Conservation (phyloP, 495 filamentous ascomycete genomes). For the Neurospora africana region DNA sequence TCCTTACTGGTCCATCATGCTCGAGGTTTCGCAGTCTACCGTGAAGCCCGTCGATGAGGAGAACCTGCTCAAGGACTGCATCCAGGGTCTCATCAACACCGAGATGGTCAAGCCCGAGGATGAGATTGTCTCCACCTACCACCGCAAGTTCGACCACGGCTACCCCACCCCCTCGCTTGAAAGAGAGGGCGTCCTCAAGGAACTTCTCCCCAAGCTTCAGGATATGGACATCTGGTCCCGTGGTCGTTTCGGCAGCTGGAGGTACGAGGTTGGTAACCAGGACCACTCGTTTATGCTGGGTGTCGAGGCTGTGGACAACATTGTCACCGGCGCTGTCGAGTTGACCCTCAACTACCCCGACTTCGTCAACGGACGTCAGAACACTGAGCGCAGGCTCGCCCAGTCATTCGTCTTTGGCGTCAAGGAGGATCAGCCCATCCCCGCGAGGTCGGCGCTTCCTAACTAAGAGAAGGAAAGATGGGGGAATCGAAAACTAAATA, state of each 20-base stretch:
- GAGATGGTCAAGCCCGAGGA: constrained; percentile 83
- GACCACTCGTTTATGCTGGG: constrained; percentile 99
- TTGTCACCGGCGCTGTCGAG: constrained; percentile 89
- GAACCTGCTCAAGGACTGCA: constrained; percentile 77
- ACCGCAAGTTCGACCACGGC: constrained; percentile 97
- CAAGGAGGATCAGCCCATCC: constrained; percentile 18
- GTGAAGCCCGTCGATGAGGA: constrained; percentile 86
- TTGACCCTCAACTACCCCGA: constrained; percentile 98
- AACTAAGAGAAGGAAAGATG: constrained; percentile 1
- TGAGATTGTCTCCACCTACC: constrained; percentile 97
- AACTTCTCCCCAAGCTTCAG: constrained; percentile 88
- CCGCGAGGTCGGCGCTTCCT: constrained; percentile 13
- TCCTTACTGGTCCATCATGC: constrained; percentile 99
- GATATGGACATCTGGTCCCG: constrained; percentile 86
- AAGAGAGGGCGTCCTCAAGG: constrained; percentile 85
- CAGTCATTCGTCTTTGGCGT: constrained; percentile 43
- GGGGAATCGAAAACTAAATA: neutral
- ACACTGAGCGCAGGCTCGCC: constrained; percentile 77
- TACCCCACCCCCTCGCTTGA: constrained; percentile 94
- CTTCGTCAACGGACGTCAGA: constrained; percentile 87
- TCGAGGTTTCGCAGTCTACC: constrained; percentile 92
- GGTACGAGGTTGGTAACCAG: constrained; percentile 92
- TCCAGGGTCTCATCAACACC: constrained; percentile 94
- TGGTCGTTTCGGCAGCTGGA: constrained; percentile 96
- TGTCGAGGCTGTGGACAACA: constrained; percentile 92